These are phyloP conservation scores for Apiospora malaysiana DNA, from an alignment of 2,329 filamentous ascomycete species.

Conservation along the genomic window DNA sequence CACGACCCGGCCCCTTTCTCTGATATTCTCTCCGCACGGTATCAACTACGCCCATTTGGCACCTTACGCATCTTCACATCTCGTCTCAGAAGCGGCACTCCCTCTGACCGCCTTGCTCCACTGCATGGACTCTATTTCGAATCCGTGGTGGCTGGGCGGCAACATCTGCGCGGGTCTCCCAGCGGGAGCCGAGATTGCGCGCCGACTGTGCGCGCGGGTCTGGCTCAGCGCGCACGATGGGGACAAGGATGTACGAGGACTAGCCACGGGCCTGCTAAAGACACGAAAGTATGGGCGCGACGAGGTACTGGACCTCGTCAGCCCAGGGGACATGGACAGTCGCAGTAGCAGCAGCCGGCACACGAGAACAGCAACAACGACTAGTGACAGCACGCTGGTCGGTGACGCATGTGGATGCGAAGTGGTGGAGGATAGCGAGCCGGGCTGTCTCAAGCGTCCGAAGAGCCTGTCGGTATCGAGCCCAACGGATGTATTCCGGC, in stretches of 20 bases:
- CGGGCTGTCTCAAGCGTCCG: not conserved
- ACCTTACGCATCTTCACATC: conserved; percentile 62
- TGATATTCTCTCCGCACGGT: conserved; percentile 71
- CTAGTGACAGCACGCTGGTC: not conserved
- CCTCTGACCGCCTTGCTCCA: conserved; percentile 70
- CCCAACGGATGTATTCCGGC: conserved; percentile 45
- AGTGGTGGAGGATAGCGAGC: not conserved
- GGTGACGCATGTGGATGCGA: not conserved
- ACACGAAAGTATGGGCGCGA: conserved; percentile 50
- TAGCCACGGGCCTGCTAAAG: conserved; percentile 56
- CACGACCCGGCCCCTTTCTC: conserved; percentile 55
- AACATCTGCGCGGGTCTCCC: conserved; percentile 63
- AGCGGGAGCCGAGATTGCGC: conserved; percentile 61
- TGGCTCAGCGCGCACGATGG: conserved; percentile 70
- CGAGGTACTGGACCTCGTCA: conserved; percentile 49
- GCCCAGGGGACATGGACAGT: conserved; percentile 12
- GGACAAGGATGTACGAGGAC: conserved; percentile 60
- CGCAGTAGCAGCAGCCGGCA: conserved; percentile 26
- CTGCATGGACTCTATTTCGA: conserved; percentile 64
- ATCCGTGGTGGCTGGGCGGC: conserved; percentile 67
- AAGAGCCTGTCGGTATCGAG: conserved; percentile 24
- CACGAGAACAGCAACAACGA: conserved; percentile 25
- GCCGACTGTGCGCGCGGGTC: conserved; percentile 55
- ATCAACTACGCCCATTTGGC: conserved; percentile 59
- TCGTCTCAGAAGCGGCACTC: conserved; percentile 60